phyloP scores from a whole-genome alignment of 208 protist species.

The Trypanosoma lewisi region DNA sequence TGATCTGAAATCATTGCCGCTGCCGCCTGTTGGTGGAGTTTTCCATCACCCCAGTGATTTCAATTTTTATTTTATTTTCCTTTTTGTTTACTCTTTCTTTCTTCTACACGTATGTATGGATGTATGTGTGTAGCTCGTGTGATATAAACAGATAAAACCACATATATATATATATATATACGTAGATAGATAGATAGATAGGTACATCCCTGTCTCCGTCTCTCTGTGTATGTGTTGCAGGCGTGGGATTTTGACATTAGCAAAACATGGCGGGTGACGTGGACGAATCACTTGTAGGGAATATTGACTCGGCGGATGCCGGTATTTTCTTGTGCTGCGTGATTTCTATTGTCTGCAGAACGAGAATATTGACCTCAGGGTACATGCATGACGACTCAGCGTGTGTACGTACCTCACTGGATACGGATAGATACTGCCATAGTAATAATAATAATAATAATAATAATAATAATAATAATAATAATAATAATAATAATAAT shows the following conservation, averaged over 20 bases:
- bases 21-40: no score
- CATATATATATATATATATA: background rate
- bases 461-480: no score
- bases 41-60: no score
- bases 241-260: background rate
- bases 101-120: no score
- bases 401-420: background rate
- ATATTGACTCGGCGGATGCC: slow-evolving; percentile 18
- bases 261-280: background rate
- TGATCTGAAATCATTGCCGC: no score
- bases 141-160: no score
- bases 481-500: no score
- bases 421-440: no score
- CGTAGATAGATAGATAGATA: background rate
- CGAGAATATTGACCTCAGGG: slow-evolving; percentile 11
- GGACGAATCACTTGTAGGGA: background rate
- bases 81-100: no score
- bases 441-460: no score
- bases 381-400: background rate
- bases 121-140: no score
- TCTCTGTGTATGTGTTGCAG: background rate
- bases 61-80: no score
- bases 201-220: background rate
- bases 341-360: slow-evolving; percentile 22
- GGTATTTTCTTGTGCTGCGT: slow-evolving; percentile 29